These are phyloP conservation scores for Chlamydomonas schloesseri DNA, from an alignment of 139 green algal species.

Conservation along the genomic window DNA sequence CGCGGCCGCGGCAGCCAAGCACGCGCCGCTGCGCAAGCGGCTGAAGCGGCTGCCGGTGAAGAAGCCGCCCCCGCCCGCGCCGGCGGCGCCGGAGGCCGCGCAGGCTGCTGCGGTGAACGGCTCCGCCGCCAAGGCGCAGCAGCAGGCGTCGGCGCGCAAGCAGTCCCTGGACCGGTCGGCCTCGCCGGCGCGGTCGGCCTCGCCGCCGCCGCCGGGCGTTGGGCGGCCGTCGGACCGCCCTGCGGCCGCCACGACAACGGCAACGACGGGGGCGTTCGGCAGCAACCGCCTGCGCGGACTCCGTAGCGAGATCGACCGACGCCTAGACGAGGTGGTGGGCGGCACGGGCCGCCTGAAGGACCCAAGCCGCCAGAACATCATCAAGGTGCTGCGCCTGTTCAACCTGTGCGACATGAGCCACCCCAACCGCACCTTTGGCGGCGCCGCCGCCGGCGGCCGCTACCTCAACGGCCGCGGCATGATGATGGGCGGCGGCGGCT, in stretches of 20 bases:
- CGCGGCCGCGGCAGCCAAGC: slow-evolving; percentile 27
- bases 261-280: not conserved
- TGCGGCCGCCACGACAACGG: not conserved
- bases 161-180: not conserved
- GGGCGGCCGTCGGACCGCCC: no score
- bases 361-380: slow-evolving; percentile 59
- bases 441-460: slow-evolving; percentile 4
- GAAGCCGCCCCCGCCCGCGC: not conserved
- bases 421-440: slow-evolving; percentile 6
- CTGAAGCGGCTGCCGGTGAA: not conserved
- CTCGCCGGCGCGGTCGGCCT: not conserved
- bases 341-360: slow-evolving; percentile 70
- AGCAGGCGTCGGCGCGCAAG: not conserved
- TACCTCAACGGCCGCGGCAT: slow-evolving; percentile 19
- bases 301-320: slow-evolving; percentile 83
- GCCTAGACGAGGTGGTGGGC: slow-evolving; percentile 77
- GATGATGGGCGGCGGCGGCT: no score
- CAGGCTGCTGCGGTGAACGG: not conserved
- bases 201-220: no score
- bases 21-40: slow-evolving; percentile 45
- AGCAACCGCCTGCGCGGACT: not conserved
- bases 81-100: not conserved
- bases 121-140: not conserved
- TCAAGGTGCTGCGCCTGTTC: slow-evolving; percentile 91
- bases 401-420: slow-evolving; percentile 90